Evolutionary conservation across 345 rosid genomes (phyloP), one percentile per base, ranked within the genome.

Genomic region (Salix purpurea): DNA sequence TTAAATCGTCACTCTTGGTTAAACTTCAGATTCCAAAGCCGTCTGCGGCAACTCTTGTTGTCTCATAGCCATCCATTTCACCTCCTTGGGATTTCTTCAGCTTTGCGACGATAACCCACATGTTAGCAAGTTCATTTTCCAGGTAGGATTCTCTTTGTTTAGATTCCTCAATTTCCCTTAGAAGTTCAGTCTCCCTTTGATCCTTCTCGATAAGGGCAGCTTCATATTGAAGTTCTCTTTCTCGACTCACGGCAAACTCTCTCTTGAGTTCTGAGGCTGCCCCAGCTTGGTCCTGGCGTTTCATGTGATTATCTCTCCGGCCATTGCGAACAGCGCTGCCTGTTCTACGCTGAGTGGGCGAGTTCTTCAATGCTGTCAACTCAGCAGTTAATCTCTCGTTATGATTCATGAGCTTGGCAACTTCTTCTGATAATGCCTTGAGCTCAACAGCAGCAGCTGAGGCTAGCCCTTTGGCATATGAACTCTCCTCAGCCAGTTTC

Each of bases 401-500:
- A 24, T 89, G 94, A 80, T 91, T 89, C 98, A 96, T 92, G 28
- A 96, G 97, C 84, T 96, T 96, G 60, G 98, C 89, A 15, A 96
- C 94, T 89, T 96, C 98, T 81, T 93, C 99, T 3, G 98, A 93
- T 71, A 96, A 84, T 78, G 97, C 99, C 86, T 96, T 96, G 69
- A 96, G 99, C 87, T 96, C 99, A 21, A 96, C 99, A n/a, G 99
- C 99, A 75, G 99, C 99, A 72, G 99, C 99, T 70, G 99, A 96
- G 79, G 98, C 99, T 78, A 96, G 91, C 68, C 97, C 99, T 87
- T 96, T 96, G 2, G 99, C 99, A 15, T 96, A 96, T 18, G 95
- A 89, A 82, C 99, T 91, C 80, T 96, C 99, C 42, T 96, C 99
- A 0, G 94, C 94, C 37, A 94, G 88, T 81, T 92, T 94, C 81